Percentiles rank a stretch among this genome's conserved stretches.
Conservation (phyloP, 768 basidiomycete genomes). For the Psilocybe azurescens region DNA sequence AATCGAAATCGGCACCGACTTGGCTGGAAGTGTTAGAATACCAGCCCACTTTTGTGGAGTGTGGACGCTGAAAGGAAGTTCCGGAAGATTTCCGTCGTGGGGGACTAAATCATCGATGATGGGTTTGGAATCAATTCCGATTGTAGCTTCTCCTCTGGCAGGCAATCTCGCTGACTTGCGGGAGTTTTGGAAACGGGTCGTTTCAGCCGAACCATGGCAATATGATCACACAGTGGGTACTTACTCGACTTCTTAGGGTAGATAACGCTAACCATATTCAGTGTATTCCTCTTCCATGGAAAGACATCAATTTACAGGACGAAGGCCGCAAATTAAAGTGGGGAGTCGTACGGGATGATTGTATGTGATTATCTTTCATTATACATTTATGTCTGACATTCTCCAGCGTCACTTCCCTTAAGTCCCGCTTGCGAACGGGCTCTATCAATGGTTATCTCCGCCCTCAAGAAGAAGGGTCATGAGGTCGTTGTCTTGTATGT, state of each 20-base stretch:
- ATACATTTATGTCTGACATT: slow-evolving; percentile 1
- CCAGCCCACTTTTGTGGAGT: slow-evolving; percentile 79
- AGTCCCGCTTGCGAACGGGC: slow-evolving; percentile 69
- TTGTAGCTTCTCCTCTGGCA: slow-evolving; percentile 65
- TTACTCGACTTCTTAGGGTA: background rate
- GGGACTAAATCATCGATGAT: slow-evolving; percentile 51
- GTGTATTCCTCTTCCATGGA: slow-evolving; percentile 59
- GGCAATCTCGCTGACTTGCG: slow-evolving; percentile 64
- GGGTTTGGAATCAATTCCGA: slow-evolving; percentile 63
- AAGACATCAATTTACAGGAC: slow-evolving; percentile 48
- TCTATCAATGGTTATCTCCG: slow-evolving; percentile 52
- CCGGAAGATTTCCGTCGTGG: slow-evolving; percentile 58
- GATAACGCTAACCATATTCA: slow-evolving; percentile 21
- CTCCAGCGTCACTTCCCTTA: slow-evolving; percentile 58
- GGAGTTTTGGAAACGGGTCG: slow-evolving; percentile 68
- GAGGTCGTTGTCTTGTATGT: slow-evolving; percentile 68
- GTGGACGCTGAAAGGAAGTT: slow-evolving; percentile 67
- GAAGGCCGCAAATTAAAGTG: slow-evolving; percentile 62
- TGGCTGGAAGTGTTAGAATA: slow-evolving; percentile 74
- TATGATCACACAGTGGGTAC: slow-evolving; percentile 62
- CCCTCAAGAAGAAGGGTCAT: slow-evolving; percentile 63
- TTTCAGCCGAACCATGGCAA: slow-evolving; percentile 66
- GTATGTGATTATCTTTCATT: slow-evolving; percentile 6
- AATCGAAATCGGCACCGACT: slow-evolving; percentile 74
- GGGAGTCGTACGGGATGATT: slow-evolving; percentile 65